These are phyloP conservation scores for Aspergillus fumigatiaffinis DNA, from an alignment of 2,329 filamentous ascomycete genomes.

Conservation along the genomic window DNA sequence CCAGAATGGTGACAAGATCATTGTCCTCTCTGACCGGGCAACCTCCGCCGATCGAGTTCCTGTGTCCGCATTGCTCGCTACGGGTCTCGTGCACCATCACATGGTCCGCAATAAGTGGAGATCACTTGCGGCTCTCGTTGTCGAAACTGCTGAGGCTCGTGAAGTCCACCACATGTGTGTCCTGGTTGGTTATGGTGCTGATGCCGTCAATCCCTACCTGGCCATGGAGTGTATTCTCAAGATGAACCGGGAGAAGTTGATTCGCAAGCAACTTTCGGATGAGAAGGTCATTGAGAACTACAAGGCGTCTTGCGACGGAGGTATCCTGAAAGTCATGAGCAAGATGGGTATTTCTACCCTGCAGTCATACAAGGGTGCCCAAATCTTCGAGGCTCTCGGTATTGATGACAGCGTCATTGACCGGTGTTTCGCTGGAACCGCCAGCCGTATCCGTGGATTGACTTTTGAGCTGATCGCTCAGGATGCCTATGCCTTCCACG, in stretches of 20 bases:
- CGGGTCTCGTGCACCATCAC: constrained; percentile 92
- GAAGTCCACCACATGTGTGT: constrained; percentile 99
- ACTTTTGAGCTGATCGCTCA: constrained; percentile 92
- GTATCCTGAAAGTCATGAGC: constrained; percentile 97
- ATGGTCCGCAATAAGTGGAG: constrained; percentile 94
- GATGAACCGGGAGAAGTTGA: constrained; percentile 88
- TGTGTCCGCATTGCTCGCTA: constrained; percentile 81
- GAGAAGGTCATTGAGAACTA: constrained; percentile 89
- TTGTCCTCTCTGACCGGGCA: constrained; percentile 84
- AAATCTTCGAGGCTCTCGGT: constrained; percentile 95
- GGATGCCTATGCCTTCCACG: constrained; percentile 91
- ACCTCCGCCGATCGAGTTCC: constrained; percentile 77
- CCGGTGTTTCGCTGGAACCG: constrained; percentile 90
- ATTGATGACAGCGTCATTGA: constrained; percentile 90
- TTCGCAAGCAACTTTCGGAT: constrained; percentile 81
- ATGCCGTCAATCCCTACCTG: constrained; percentile 91
- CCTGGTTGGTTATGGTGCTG: constrained; percentile 90
- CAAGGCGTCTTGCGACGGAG: constrained; percentile 92
- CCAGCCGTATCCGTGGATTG: constrained; percentile 88
- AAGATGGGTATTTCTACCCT: constrained; percentile 99
- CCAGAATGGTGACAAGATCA: constrained; percentile 75
- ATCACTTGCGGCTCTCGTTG: constrained; percentile 77
- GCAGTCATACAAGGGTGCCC: constrained; percentile 93
- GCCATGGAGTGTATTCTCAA: constrained; percentile 96
- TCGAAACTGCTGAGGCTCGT: constrained; percentile 92